Conservation (phyloP, 768 basidiomycete species). For the Termitomyces sp. region DNA sequence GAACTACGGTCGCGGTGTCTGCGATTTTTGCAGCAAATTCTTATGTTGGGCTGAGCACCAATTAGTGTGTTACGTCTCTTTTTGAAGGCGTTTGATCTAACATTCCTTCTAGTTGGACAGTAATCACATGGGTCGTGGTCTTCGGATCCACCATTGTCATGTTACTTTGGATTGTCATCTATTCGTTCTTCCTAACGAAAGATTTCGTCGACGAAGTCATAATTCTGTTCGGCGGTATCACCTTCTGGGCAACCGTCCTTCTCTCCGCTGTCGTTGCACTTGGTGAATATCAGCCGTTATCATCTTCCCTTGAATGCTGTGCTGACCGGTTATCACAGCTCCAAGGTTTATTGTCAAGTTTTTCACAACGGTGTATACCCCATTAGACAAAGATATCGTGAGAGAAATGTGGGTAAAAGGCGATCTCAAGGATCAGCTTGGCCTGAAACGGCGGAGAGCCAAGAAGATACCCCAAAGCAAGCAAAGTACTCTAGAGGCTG, state of each 20-base stretch:
- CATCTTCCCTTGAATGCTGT: neutral
- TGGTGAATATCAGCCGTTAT: constrained; percentile 38
- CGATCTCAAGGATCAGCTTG: constrained; percentile 78
- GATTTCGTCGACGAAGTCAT: constrained; percentile 73
- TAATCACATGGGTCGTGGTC: constrained; percentile 81
- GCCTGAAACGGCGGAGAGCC: constrained; percentile 60
- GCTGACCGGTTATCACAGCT: constrained; percentile 34
- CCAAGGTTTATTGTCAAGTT: constrained; percentile 83
- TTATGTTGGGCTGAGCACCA: constrained; percentile 86
- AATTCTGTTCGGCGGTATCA: constrained; percentile 72
- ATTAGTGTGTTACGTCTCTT: constrained; percentile 54
- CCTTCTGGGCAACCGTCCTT: constrained; percentile 81
- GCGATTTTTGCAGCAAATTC: constrained; percentile 88
- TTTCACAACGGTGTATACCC: constrained; percentile 63
- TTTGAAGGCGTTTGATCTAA: constrained; percentile 15
- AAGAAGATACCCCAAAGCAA: constrained; percentile 35
- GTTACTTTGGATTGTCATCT: constrained; percentile 85
- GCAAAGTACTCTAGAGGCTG: constrained; percentile 47
- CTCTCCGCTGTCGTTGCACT: constrained; percentile 69
- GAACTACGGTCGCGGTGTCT: constrained; percentile 85
- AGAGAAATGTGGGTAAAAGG: constrained; percentile 90
- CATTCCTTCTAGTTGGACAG: constrained; percentile 59
- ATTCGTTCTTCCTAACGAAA: constrained; percentile 72
- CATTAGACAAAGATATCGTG: constrained; percentile 86
- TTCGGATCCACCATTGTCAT: constrained; percentile 79